Evolutionary conservation across 1,139 yeast species (phyloP).

Genomic region (Kurtzmaniella natalensis): DNA sequence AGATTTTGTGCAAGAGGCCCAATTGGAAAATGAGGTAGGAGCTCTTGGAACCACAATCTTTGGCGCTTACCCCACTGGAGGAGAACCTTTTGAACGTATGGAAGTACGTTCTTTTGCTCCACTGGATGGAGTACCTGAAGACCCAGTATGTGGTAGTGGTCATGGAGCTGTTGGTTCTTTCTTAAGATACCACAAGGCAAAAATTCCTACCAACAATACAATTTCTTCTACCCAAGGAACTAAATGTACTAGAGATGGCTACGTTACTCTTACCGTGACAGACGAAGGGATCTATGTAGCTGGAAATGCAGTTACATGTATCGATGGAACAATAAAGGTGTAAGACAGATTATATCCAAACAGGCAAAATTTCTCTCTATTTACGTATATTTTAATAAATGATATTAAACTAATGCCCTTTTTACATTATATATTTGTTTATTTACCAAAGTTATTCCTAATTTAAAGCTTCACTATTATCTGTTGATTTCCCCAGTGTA

Average conservation of each 20-base stretch:
- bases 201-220: background rate
- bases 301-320: background rate
- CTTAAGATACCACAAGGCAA: background rate
- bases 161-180: conserved; percentile 32
- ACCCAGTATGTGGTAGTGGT: conserved; percentile 53
- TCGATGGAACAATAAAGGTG: background rate
- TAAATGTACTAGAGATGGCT: background rate
- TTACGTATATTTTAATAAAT: too few relatives aligned
- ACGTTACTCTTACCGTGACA: background rate
- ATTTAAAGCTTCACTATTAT: too few relatives aligned
- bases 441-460: too few relatives aligned
- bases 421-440: too few relatives aligned
- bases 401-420: too few relatives aligned
- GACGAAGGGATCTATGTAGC: background rate
- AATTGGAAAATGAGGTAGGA: conserved; percentile 14
- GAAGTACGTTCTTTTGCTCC: conserved; percentile 43
- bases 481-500: too few relatives aligned
- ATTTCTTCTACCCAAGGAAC: background rate
- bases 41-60: conserved; percentile 33
- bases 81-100: conserved; percentile 9
- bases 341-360: too few relatives aligned
- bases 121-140: conserved; percentile 31
- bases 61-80: conserved; percentile 26
- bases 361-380: too few relatives aligned
- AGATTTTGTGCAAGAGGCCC: conserved; percentile 18